Percentiles rank a stretch among this genome's conserved stretches.
phyloP scores from a whole-genome alignment of 2,329 filamentous ascomycete genomes.

The Xylaria sp. region DNA sequence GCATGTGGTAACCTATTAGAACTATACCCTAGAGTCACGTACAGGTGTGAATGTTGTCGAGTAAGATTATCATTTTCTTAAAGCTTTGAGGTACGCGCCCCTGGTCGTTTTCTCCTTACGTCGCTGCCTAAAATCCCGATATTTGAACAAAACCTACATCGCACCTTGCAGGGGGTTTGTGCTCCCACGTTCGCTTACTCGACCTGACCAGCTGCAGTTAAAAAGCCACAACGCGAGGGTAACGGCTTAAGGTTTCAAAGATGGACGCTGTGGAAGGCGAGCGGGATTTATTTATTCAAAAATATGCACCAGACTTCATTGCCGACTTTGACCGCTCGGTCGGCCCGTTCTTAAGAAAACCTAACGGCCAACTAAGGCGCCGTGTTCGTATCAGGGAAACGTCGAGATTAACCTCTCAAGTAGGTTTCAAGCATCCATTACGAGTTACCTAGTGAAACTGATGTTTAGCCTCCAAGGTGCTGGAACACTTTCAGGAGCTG shows the following conservation, averaged over 20 bases:
- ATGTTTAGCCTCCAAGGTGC: slow-evolving; percentile 49
- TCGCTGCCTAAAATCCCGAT: slow-evolving; percentile 19
- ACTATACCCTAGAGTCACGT: background rate
- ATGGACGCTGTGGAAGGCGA: slow-evolving; percentile 69
- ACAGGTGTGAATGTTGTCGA: background rate
- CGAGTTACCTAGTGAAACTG: slow-evolving; percentile 18
- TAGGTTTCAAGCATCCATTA: slow-evolving; percentile 36
- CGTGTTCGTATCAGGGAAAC: slow-evolving; percentile 58
- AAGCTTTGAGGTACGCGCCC: background rate
- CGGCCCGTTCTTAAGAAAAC: slow-evolving; percentile 57
- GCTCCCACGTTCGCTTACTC: background rate
- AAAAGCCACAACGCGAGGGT: background rate
- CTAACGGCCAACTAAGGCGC: slow-evolving; percentile 54
- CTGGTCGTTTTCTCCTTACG: background rate
- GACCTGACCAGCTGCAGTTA: background rate
- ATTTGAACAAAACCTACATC: slow-evolving; percentile 6
- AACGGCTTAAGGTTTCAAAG: background rate
- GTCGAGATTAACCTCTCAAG: slow-evolving; percentile 53
- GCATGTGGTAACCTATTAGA: background rate
- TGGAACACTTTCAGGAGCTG: slow-evolving; percentile 93
- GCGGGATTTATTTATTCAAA: slow-evolving; percentile 66
- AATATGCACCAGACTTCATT: slow-evolving; percentile 63
- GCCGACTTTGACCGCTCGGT: slow-evolving; percentile 62
- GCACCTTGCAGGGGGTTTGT: slow-evolving; percentile 8
- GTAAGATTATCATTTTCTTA: background rate